Conservation (phyloP, 306 rosid genomes). For the Acacia acuminata region DNA sequence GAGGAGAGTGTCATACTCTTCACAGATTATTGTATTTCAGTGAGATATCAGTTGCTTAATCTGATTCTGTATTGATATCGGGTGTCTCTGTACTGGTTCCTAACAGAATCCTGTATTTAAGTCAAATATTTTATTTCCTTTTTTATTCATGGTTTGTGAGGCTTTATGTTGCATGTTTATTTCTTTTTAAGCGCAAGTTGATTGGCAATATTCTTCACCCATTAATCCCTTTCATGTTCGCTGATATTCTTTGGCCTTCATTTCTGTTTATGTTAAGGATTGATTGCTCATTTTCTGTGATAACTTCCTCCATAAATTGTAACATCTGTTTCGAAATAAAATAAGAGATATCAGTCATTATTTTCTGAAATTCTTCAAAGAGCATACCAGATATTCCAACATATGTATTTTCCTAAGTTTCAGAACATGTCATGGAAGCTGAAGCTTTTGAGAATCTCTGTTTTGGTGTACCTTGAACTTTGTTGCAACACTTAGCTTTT, state of each 20-base stretch:
- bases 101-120: background rate
- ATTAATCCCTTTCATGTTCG: background rate
- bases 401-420: background rate
- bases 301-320: background rate
- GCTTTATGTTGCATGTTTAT: background rate
- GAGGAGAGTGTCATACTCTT: no score
- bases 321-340: background rate
- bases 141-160: background rate
- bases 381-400: slow-evolving; percentile 6
- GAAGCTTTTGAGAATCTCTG: background rate
- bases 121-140: background rate
- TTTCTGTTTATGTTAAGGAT: background rate
- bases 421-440: slow-evolving; percentile 9
- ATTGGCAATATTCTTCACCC: background rate
- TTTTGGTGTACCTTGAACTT: slow-evolving; percentile 78
- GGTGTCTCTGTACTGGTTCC: no score
- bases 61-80: no score
- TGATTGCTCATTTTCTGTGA: background rate
- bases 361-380: background rate
- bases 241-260: background rate
- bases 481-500: slow-evolving; percentile 93
- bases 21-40: no score
- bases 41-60: no score
- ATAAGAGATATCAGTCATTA: background rate
- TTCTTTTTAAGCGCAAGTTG: background rate